Evolutionary conservation across 1,139 yeast genomes (phyloP), one percentile per base, ranked within the genome.

Genomic region (Nakaseomyces kungkrabaensis): DNA sequence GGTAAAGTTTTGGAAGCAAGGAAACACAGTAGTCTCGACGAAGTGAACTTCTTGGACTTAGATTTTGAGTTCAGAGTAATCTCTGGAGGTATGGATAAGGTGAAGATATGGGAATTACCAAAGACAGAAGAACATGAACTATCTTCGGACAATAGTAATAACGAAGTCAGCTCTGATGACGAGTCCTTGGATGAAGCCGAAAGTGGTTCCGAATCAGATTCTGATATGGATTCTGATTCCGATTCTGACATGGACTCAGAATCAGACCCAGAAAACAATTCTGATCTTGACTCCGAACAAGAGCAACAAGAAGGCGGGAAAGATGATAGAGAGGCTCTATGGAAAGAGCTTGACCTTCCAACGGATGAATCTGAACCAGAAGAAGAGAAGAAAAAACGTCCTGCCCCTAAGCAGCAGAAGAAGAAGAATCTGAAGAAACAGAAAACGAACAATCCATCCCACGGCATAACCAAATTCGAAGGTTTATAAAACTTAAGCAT

Each of bases 71-170:
- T 88, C 64, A 75, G 95, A 52, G 71, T 89, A 52, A 79, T 85
- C 3, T 81, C 87, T 66, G 88, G 85, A 3, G 92, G 95, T 24
- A 83, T 89, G 90, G 94, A 85, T 47, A 73, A 76, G 29, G 69
- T 89, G 56, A 84, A 82, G 60, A 72, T 90, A 5, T 90, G 97
- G 97, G 71, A 71, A 24, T 61, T 52, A 5, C 56, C 46, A 5
- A 63, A 59, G 6, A 64, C 51, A 10, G 64, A 56, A 1, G 57
- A 54, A 6, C 66, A 58, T 5, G 37, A 31, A 25, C 6, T 26
- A 10, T 5, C 27, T 24, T 24, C 43, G 11, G 63, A 29, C 31
- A 9, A 3, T 6, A 29, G 31, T 9, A 29, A 6, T 9, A 9
- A 9, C 9, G 31, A 29, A 29, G 31, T 52, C 31, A 36, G 17